A percentile compares a stretch with the other conserved stretches of the same genome.
Conservation (phyloP, 805 yeast species). For the Yamadazyma paraphyllophila region DNA sequence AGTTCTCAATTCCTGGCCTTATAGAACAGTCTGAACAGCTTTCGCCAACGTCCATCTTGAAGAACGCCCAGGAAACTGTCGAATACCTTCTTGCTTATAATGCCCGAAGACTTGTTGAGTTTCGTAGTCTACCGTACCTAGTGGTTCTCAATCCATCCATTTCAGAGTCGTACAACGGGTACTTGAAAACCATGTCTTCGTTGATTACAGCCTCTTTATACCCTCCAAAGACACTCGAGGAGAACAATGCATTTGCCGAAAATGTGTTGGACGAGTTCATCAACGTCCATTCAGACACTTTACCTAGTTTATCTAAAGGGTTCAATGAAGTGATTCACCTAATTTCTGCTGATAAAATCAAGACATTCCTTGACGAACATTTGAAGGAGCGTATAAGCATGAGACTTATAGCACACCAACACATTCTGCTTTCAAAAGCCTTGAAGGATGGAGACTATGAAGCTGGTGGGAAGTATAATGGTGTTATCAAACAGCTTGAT, state of each 20-base stretch:
- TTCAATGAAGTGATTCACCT: constrained; percentile 61
- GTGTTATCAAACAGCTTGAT: constrained; percentile 61
- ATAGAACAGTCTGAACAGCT: constrained; percentile 42
- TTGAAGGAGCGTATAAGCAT: constrained; percentile 81
- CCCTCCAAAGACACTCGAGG: constrained; percentile 46
- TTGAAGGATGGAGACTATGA: constrained; percentile 36
- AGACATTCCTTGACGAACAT: constrained; percentile 69
- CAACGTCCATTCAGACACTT: constrained; percentile 78
- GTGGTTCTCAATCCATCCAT: constrained; percentile 85
- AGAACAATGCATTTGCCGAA: constrained; percentile 52
- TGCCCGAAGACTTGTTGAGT: constrained; percentile 67
- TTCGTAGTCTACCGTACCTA: constrained; percentile 77
- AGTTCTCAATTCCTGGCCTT: constrained; percentile 50
- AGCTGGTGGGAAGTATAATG: constrained; percentile 54
- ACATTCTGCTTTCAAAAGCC: constrained; percentile 55
- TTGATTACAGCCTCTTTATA: constrained; percentile 33
- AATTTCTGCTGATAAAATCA: constrained; percentile 48
- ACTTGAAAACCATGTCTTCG: constrained; percentile 61
- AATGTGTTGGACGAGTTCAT: constrained; percentile 56
- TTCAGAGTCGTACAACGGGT: constrained; percentile 70
- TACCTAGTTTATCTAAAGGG: constrained; percentile 80
- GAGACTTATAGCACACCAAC: constrained; percentile 85
- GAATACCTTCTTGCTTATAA: constrained; percentile 57
- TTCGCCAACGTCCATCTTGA: constrained; percentile 32
- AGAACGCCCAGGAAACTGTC: constrained; percentile 55